Percentiles rank a stretch among this genome's conserved stretches.
phyloP scores from a whole-genome alignment of 2,329 filamentous ascomycete species.

The Trichoderma brevicompactum region DNA sequence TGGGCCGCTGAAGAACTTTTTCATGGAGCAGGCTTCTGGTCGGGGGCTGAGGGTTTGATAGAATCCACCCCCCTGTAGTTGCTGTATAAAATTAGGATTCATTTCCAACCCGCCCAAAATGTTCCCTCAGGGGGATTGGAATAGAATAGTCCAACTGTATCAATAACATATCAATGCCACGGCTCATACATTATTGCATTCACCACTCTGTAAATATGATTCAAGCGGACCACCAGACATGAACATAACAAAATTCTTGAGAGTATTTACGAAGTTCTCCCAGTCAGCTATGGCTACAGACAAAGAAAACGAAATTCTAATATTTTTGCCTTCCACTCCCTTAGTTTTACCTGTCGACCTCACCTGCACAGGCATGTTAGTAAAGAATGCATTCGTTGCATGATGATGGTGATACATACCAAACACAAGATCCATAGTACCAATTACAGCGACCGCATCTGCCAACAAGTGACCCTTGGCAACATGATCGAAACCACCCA shows the following conservation, averaged over 20 bases:
- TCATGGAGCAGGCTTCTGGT: slow-evolving; percentile 76
- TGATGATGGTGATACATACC: slow-evolving; percentile 56
- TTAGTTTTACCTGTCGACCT: slow-evolving; percentile 62
- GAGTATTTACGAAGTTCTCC: slow-evolving; percentile 46
- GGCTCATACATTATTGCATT: background rate
- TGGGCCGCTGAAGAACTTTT: slow-evolving; percentile 75
- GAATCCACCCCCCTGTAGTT: slow-evolving; percentile 24
- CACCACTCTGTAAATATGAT: background rate
- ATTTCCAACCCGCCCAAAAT: background rate
- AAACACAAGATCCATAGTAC: slow-evolving; percentile 87
- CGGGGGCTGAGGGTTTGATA: slow-evolving; percentile 54
- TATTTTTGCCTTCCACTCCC: slow-evolving; percentile 38
- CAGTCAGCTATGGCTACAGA: slow-evolving; percentile 49
- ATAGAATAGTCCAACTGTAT: background rate
- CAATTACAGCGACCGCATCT: slow-evolving; percentile 95
- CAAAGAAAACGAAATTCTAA: slow-evolving; percentile 39
- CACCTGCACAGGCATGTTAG: slow-evolving; percentile 53
- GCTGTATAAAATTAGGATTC: background rate
- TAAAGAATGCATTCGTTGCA: background rate
- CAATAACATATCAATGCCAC: background rate
- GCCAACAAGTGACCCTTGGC: slow-evolving; percentile 90
- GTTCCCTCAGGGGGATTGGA: background rate
- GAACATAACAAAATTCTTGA: slow-evolving; percentile 38
- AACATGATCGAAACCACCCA: slow-evolving; percentile 92
- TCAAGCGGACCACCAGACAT: background rate